phyloP scores from a whole-genome alignment of 805 yeast species.

The Suhomyces sp. region DNA sequence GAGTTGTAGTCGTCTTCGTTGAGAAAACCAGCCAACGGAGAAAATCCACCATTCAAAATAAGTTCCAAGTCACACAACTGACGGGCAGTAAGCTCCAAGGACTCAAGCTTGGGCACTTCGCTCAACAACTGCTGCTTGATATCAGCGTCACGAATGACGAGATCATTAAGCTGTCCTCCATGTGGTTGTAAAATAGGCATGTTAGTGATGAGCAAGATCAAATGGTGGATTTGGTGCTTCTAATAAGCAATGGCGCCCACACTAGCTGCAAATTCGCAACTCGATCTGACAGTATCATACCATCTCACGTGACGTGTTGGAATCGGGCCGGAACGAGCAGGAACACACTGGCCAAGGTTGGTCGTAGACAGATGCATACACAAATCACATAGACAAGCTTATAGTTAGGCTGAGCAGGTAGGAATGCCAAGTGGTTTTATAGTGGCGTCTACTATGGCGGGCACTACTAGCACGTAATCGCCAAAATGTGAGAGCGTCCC shows the following conservation, averaged over 20 bases:
- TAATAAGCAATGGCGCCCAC: neutral
- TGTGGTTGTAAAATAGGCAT: slow-evolving; percentile 76
- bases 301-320: slow-evolving; percentile 5
- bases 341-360: too few species aligned
- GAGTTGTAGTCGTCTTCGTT: slow-evolving; percentile 64
- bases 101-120: slow-evolving; percentile 53
- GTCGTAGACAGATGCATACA: too few species aligned
- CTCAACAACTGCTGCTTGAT: slow-evolving; percentile 52
- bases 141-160: slow-evolving; percentile 74
- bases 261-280: neutral
- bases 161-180: slow-evolving; percentile 87
- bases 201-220: slow-evolving; percentile 1
- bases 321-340: neutral
- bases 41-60: slow-evolving; percentile 90
- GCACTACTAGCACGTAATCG: neutral
- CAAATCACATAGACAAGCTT: too few species aligned
- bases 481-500: neutral
- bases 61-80: slow-evolving; percentile 92
- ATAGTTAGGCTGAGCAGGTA: neutral
- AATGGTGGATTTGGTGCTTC: neutral
- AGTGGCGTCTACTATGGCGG: neutral
- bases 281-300: slow-evolving; percentile 2
- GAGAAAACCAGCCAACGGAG: slow-evolving; percentile 72
- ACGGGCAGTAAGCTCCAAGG: slow-evolving; percentile 69
- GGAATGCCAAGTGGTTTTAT: neutral